phyloP scores from a whole-genome alignment of 2,329 filamentous ascomycete species.

The Fusarium annulatum region DNA sequence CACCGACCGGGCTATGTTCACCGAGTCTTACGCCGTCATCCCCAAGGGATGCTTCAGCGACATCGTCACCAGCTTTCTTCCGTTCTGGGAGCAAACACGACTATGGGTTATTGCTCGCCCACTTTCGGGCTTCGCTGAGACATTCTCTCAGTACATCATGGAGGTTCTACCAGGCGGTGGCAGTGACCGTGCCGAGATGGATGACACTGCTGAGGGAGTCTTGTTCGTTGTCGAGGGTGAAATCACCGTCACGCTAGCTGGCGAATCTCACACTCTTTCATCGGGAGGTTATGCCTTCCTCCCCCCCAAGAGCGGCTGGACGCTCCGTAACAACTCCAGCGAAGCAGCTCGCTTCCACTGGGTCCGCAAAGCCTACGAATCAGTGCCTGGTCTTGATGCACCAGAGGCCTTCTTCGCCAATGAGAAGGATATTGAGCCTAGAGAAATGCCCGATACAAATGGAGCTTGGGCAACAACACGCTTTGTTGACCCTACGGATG shows the following conservation, averaged over 20 bases:
- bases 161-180: slow-evolving; percentile 25
- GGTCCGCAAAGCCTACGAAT: slow-evolving; percentile 30
- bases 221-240: slow-evolving; percentile 28
- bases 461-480: slow-evolving; percentile 28
- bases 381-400: slow-evolving; percentile 13
- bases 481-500: slow-evolving; percentile 16
- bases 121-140: slow-evolving; percentile 26
- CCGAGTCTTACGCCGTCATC: slow-evolving; percentile 31
- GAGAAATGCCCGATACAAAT: slow-evolving; percentile 25
- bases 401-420: slow-evolving; percentile 24
- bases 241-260: slow-evolving; percentile 13
- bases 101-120: slow-evolving; percentile 30
- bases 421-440: slow-evolving; percentile 18
- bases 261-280: slow-evolving; percentile 6
- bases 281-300: slow-evolving; percentile 22
- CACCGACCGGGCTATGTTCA: slow-evolving; percentile 31
- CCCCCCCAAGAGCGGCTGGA: slow-evolving; percentile 31
- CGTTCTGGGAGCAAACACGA: slow-evolving; percentile 27
- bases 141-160: slow-evolving; percentile 32
- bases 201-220: slow-evolving; percentile 23
- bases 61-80: slow-evolving; percentile 29
- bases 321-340: slow-evolving; percentile 21
- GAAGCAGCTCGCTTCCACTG: slow-evolving; percentile 22
- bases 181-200: slow-evolving; percentile 24
- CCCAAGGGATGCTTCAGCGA: slow-evolving; percentile 34